Evolutionary conservation across 768 basidiomycete genomes (phyloP), one percentile per base, ranked within the genome.

Genomic region (Lentinula boryana): DNA sequence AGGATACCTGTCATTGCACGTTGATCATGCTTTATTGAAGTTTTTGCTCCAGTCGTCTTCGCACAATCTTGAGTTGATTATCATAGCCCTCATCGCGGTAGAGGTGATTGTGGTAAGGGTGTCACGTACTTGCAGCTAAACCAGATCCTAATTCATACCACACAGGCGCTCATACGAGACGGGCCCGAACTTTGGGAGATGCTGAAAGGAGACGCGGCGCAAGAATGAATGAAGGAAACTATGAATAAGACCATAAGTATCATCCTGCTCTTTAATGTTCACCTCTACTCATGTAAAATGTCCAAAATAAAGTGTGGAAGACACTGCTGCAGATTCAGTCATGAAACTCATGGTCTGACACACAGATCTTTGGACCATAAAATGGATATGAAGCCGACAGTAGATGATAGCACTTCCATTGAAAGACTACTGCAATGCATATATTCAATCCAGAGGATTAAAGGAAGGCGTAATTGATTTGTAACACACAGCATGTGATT

Each of bases 21-120:
- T 54, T 12, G 2, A 4, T 33, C 5, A 4, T 21, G 6, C 9
- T 21, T 8, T 55, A 36, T 23, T 55, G 5, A 55, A 13, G 38
- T 40, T 18, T 49, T 32, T 56, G 35, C 5, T 32, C 9, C 66
- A 96, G 91, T 91, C 93, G 3, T 92, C 91, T 4, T 84, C 82
- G 2, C 93, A 97, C 68, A 86, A 90, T 2, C 95, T 98, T 90
- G 96, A 98, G 74, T 78, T 96, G 4, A 90, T 98, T 63, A 98
- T 98, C 70, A 98, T 98, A 65, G 81, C 84, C 1, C 87, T 98
- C 53, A 97, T 98, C 68, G 92, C 95, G 0, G 93, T 97, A 10
- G 94, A 96, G 72, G 93, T 95, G n/a, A 78, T 93, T 66, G 89
- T 97, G 54, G 94, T 95, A 67, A 69, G 86, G 76, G 36, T 32